Base-by-base conservation (phyloP, 345 rosid species). In the Eutrema japonicum region DNA sequence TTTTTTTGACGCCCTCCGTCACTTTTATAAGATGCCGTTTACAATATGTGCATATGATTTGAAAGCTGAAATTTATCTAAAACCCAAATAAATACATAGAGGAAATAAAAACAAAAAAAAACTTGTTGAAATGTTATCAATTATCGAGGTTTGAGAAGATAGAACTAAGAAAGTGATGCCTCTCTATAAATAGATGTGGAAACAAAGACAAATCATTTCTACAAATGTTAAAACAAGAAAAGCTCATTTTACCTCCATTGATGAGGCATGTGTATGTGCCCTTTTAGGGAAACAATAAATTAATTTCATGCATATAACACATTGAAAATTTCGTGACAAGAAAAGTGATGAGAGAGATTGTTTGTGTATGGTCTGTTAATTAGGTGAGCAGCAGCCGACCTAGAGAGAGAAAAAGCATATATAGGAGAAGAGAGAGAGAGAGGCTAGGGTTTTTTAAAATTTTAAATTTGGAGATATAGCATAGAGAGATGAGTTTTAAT, bases 371-470 rank as follows among this genome's bases (percentile, higher is more conserved):
- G 77, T 73, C 37, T 58, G 77, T 67, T 55, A 64, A 71, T 71
- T 77, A 77, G 80, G 72, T 71, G 47, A 64, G 77, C 71, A 73
- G 35, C 78, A 84, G 91, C 91, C 89, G 94, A 73, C 94, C 94
- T 88, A 88, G 76, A 77, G 80, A 70, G 79, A 70, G 54, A 77
- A 70, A 22, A 63, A 59, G 66, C 43, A 38, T 38, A 40, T 18
- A 38, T 48, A 57, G 66, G 72, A 11, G 35, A 8, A 33, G 64
- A 64, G 63, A 51, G 64, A 45, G 30, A 45, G 22, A 74, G 8
- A 58, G 4, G n/a, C 62, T 71, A 70, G 80, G 80, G 80, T 41
- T 70, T 77, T 56, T 22, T 22, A 22, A 29, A 53, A 48, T 40
- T 69, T 60, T 63, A 10, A 51, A 45, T 10, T 68, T 52, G 10